Evolutionary conservation across 441 rosid species (phyloP).

Genomic region (Codiaeum variegatum): DNA sequence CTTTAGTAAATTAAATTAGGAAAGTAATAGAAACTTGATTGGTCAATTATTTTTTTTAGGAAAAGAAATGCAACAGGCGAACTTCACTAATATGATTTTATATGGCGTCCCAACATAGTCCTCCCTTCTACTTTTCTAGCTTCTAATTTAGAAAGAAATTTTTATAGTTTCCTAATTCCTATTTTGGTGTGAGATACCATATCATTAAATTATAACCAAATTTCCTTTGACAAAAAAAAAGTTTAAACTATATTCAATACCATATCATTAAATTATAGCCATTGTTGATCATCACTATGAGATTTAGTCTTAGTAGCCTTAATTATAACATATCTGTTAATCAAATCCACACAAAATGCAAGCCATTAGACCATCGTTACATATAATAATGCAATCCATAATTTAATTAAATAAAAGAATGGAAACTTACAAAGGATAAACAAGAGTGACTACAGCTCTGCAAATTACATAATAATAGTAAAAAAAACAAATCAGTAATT

Average conservation of each 20-base stretch:
- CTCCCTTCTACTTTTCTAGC: constrained; percentile 4
- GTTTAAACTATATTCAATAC: no score
- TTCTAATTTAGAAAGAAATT: not conserved
- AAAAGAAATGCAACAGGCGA: no score
- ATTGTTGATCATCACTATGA: constrained; percentile 77
- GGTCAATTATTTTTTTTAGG: no score
- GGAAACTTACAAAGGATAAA: constrained; percentile 80
- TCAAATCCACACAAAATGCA: not conserved
- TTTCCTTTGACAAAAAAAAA: no score
- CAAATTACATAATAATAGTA: not conserved
- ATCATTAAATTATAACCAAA: not conserved
- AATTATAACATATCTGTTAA: constrained; percentile 76
- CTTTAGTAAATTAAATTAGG: no score
- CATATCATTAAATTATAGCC: constrained; percentile 37
- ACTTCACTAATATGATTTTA: no score
- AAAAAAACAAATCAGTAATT: not conserved
- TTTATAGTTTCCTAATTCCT: not conserved
- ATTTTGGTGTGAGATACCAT: constrained; percentile 3
- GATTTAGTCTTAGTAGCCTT: constrained; percentile 90
- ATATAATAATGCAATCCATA: no score
- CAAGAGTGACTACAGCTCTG: constrained; percentile 91
- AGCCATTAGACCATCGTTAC: not conserved
- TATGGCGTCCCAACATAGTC: no score
- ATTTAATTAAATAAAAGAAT: not conserved
- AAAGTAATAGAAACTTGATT: no score